These are phyloP conservation scores for Myriosclerotinia curreyana DNA, from an alignment of 2,329 filamentous ascomycete species.

Conservation along the genomic window DNA sequence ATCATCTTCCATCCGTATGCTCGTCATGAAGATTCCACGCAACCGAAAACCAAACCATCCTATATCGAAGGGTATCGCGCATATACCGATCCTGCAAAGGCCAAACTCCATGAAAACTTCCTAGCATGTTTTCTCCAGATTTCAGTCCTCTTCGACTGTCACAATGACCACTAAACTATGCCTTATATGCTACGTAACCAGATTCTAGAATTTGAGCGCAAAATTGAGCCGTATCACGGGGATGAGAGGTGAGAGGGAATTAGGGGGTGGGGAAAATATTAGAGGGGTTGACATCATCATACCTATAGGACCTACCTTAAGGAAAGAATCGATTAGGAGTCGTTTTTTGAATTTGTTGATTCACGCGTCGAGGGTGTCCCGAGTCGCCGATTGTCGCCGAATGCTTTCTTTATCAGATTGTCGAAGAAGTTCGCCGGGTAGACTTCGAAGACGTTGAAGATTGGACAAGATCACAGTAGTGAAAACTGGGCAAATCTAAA, in stretches of 20 bases:
- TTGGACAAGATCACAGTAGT: neutral
- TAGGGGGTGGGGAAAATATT: constrained; percentile 16
- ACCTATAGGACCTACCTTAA: constrained; percentile 34
- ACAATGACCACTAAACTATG: constrained; percentile 24
- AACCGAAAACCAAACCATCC: constrained; percentile 5
- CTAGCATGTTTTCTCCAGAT: constrained; percentile 10
- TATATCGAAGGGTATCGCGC: constrained; percentile 18
- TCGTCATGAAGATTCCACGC: constrained; percentile 7
- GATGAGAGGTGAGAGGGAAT: constrained; percentile 23
- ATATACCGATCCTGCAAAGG: constrained; percentile 11
- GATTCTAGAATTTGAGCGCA: constrained; percentile 27
- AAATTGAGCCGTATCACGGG: constrained; percentile 28
- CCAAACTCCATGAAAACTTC: constrained; percentile 11
- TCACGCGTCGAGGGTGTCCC: neutral
- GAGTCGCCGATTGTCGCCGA: neutral
- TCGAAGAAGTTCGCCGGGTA: constrained; percentile 7
- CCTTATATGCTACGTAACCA: constrained; percentile 29
- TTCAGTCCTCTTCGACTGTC: neutral
- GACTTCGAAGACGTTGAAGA: constrained; percentile 19
- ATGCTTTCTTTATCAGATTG: constrained; percentile 2
- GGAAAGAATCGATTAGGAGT: neutral
- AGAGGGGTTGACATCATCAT: constrained; percentile 28
- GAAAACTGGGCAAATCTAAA: constrained; percentile 16
- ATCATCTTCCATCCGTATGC: constrained; percentile 8
- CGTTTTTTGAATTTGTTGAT: neutral